Evolutionary conservation across 805 yeast genomes (phyloP).

Genomic region (Millerozyma acaciae): DNA sequence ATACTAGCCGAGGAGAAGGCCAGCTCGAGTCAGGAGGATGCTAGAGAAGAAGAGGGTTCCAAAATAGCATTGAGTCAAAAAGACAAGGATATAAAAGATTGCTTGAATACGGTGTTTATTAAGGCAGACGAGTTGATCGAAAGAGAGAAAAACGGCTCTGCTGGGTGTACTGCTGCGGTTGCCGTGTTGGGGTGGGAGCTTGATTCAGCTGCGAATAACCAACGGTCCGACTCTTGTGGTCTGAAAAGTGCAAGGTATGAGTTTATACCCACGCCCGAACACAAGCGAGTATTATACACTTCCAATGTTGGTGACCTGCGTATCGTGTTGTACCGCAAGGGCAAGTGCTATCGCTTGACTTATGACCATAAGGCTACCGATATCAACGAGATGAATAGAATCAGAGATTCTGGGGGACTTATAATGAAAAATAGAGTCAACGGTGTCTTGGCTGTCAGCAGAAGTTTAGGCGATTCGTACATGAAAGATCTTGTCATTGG

Average conservation of each 20-base stretch:
- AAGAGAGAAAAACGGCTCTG: constrained; percentile 58
- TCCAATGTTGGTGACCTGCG: constrained; percentile 96
- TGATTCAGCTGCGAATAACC: constrained; percentile 4
- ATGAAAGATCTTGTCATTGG: constrained; percentile 88
- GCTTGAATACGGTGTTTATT: constrained; percentile 64
- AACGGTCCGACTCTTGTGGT: background rate
- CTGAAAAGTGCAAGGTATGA: constrained; percentile 34
- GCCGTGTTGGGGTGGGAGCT: constrained; percentile 86
- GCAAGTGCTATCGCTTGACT: constrained; percentile 71
- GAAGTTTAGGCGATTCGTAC: constrained; percentile 91
- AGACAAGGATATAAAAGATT: constrained; percentile 54
- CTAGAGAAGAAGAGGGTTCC: constrained; percentile 5
- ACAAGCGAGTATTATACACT: constrained; percentile 77
- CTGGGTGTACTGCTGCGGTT: constrained; percentile 96
- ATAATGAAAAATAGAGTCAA: constrained; percentile 89
- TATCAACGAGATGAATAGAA: constrained; percentile 67
- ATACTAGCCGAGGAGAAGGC: constrained; percentile 23
- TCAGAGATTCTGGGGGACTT: constrained; percentile 77
- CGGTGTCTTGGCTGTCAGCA: constrained; percentile 91
- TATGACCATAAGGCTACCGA: constrained; percentile 95
- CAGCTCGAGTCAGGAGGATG: constrained; percentile 1
- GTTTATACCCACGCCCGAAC: constrained; percentile 44
- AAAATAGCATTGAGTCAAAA: constrained; percentile 16
- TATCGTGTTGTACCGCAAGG: constrained; percentile 71
- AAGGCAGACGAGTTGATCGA: constrained; percentile 71